phyloP scores from a whole-genome alignment of 2,329 filamentous ascomycete genomes.

The Emericellopsis cladophorae region DNA sequence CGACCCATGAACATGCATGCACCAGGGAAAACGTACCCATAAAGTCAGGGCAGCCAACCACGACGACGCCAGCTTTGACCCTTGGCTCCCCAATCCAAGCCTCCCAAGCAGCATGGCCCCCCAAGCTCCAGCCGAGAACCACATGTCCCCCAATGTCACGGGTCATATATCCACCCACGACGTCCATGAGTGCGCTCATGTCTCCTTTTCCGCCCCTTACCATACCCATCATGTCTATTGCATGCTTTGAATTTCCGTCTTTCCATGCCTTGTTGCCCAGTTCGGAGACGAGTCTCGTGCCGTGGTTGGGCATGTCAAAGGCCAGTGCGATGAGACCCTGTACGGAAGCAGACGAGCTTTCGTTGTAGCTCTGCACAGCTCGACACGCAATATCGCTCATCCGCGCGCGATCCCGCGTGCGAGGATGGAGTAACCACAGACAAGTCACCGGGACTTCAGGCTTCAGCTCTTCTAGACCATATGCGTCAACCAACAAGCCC shows the following conservation, averaged over 20 bases:
- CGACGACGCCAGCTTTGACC: slow-evolving; percentile 62
- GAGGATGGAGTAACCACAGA: slow-evolving; percentile 85
- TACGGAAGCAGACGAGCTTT: slow-evolving; percentile 13
- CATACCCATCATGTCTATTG: slow-evolving; percentile 80
- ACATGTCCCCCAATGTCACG: slow-evolving; percentile 49
- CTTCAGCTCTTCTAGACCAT: slow-evolving; percentile 64
- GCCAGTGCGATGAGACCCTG: slow-evolving; percentile 65
- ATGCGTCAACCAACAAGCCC: slow-evolving; percentile 67
- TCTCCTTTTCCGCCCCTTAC: slow-evolving; percentile 66
- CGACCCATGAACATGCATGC: neutral
- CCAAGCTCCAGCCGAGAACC: slow-evolving; percentile 71
- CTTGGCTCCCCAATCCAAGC: slow-evolving; percentile 65
- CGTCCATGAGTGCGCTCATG: slow-evolving; percentile 61
- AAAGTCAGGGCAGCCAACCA: slow-evolving; percentile 88
- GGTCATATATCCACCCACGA: slow-evolving; percentile 59
- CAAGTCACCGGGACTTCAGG: slow-evolving; percentile 49
- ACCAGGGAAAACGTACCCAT: slow-evolving; percentile 36
- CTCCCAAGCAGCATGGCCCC: slow-evolving; percentile 83
- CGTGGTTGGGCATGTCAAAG: slow-evolving; percentile 93
- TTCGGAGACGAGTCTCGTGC: slow-evolving; percentile 53
- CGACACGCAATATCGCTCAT: slow-evolving; percentile 68
- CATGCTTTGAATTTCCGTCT: slow-evolving; percentile 66
- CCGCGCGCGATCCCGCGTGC: slow-evolving; percentile 53
- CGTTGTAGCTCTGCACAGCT: slow-evolving; percentile 50
- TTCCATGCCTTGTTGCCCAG: slow-evolving; percentile 69